Conservation (phyloP, 345 rosid species). For the Orychophragmus violaceus region DNA sequence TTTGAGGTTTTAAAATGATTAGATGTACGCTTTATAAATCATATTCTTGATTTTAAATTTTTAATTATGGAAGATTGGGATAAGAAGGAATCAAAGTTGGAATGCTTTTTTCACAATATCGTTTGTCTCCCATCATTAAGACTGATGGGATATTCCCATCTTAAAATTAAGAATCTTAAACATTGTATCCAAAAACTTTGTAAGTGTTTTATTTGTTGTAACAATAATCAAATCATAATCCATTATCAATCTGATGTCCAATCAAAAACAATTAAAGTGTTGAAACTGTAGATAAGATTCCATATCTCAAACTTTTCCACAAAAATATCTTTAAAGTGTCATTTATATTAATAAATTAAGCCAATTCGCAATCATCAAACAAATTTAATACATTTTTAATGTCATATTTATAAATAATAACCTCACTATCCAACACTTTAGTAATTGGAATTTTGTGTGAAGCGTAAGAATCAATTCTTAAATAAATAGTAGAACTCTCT, state of each 20-base stretch:
- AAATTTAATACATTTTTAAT: not conserved
- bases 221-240: not conserved
- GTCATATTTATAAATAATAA: not conserved
- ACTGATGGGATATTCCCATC: constrained; percentile 18
- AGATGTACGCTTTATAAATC: not conserved
- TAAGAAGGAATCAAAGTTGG: constrained; percentile 9
- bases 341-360: not conserved
- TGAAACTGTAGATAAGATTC: constrained; percentile 2
- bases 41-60: not conserved
- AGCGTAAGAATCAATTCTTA: not conserved
- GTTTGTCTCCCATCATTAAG: constrained; percentile 10
- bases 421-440: constrained; percentile 3
- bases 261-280: constrained; percentile 12
- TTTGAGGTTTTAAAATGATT: not conserved
- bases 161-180: not conserved
- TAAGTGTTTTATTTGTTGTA: not conserved
- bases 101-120: not conserved
- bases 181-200: not conserved
- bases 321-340: not conserved
- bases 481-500: not conserved
- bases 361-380: not conserved
- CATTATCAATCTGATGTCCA: constrained; percentile 13
- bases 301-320: not conserved
- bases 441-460: not conserved
- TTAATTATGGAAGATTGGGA: not conserved